These are phyloP conservation scores for Ganoderma resinaceum DNA, from an alignment of 1,284 basidiomycete genomes.

Conservation along the genomic window DNA sequence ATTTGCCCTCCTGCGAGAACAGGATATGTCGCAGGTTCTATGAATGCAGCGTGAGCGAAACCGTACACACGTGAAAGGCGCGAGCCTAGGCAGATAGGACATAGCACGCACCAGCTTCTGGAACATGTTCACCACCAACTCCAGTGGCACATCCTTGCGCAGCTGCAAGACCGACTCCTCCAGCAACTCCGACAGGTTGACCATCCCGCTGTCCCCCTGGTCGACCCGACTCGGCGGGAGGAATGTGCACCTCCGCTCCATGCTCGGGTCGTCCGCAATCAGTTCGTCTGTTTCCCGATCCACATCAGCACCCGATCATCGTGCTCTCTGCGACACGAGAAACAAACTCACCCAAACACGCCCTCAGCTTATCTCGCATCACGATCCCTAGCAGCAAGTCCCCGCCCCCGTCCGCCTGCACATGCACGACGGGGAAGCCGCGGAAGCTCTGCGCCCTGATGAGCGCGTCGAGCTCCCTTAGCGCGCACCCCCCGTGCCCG, in stretches of 20 bases:
- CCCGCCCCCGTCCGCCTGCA: too few species aligned
- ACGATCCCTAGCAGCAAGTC: slow-evolving; percentile 65
- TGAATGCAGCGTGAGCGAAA: neutral
- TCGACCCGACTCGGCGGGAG: slow-evolving; percentile 29
- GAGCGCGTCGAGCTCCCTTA: slow-evolving; percentile 59
- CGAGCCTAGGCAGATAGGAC: neutral
- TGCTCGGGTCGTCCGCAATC: slow-evolving; percentile 39
- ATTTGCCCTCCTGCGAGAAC: slow-evolving; percentile 64
- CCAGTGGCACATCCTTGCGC: slow-evolving; percentile 70
- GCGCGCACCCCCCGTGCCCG: slow-evolving; percentile 40
- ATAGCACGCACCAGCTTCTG: slow-evolving; percentile 65
- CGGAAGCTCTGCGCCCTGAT: slow-evolving; percentile 55
- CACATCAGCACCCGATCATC: slow-evolving; percentile 3
- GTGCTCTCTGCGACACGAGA: neutral
- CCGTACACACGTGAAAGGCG: too few species aligned
- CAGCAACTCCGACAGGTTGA: slow-evolving; percentile 58
- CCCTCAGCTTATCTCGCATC: slow-evolving; percentile 58
- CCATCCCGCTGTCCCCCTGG: slow-evolving; percentile 34
- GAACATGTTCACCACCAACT: slow-evolving; percentile 75
- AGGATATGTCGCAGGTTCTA: slow-evolving; percentile 74
- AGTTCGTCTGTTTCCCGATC: slow-evolving; percentile 37
- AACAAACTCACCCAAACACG: slow-evolving; percentile 53
- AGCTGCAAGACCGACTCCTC: slow-evolving; percentile 69
- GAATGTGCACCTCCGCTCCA: slow-evolving; percentile 50
- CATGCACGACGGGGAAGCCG: slow-evolving; percentile 69